Evolutionary conservation across 2,329 filamentous ascomycete genomes (phyloP), one percentile per base, ranked within the genome.

Genomic region (Monosporascus sp.): DNA sequence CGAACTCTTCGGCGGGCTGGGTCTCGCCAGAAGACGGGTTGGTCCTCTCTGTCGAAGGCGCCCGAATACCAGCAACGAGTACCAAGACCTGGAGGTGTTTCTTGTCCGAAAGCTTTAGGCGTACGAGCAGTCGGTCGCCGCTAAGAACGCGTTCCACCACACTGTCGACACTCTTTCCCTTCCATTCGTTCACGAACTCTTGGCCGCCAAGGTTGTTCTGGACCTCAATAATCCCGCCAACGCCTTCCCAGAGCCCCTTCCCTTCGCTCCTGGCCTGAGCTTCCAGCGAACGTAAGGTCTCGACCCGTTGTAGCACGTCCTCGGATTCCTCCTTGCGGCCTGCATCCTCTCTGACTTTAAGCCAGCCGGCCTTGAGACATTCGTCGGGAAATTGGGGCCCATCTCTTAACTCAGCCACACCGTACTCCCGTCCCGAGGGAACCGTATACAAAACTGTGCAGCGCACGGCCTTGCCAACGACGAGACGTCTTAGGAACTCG

Each of bases 341-440:
- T 55, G 93, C 92, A 71, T 99, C 94, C 65, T 99, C 94, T 59
- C 94, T 86, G 55, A 99, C 82, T 74, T 94, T 96, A 58, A 91
- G 76, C 91, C 92, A 97, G 60, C 94, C 94, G 64, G 91, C 89
- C 67, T 90, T 86, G 59, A 97, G 84, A 54, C 88, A 81, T 58
- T 89, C 84, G 59, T 97, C 91, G 18, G 94, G 92, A 49, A 99
- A 73, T 52, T 83, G 77, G 35, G 84, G 84, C 49, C 91, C 91
- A 64, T 90, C 87, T 57, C 87, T 85, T 51, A 97, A 78, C 58
- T 83, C 82, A 56, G 91, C 86, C 58, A 85, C 81, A 60, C 93
- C 94, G 68, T 97, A 99, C 68, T 99, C 93, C 61, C 91, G 87
- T 58, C 89, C 87, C 44, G 85, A 88, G 17, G 93, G 91, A 55